Base-by-base conservation (phyloP, 2,329 filamentous ascomycete species). In the Exophiala xenobiotica region DNA sequence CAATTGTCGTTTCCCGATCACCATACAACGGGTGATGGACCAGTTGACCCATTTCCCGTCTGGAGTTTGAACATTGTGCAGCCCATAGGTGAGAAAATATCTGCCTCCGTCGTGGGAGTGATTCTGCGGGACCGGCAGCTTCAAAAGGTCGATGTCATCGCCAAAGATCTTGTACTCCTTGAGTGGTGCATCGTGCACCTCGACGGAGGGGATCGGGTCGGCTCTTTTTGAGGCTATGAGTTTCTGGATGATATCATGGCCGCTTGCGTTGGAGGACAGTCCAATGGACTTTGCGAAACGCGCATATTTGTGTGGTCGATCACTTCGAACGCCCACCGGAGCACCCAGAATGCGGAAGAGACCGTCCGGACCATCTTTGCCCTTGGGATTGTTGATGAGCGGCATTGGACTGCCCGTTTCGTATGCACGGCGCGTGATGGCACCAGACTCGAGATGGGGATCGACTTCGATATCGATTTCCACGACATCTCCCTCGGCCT, bases 301-400 rank as follows among this genome's bases (percentile, higher is more conserved):
- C 7, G 72, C 70, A 52, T 70, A 77, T 5, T 61, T 63, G 9
- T 72, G 61, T 2, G 58, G 54, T 1, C 59, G 23, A 4, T 64
- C 58, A 1, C 57, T 64, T 1, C 73, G 62, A 0, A 78, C 64
- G 1, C 67, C 69, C 2, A 62, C 70, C 0, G 75, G 69, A 0
- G 70, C 71, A n/a, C 75, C 76, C 3, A 79, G 67, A 16, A 78
- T 78, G 6, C 74, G 66, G 54, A 66, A 79, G 0, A 79, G 64
- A 5, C 76, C 76, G 23, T 75, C 58, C 23, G 71, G 58, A 3
- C 64, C 63, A n/a, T n/a, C n/a, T n/a, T n/a, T n/a, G 1, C 76
- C 76, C 44, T 71, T 76, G 45, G 79, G 49, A 20, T 78, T 79
- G 62, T 78, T 75, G 67, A 79, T 77, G 0, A 79, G 67, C 0